Evolutionary conservation across 2,329 filamentous ascomycete species (phyloP).

Genomic region (Sphaerulina vaccinii): DNA sequence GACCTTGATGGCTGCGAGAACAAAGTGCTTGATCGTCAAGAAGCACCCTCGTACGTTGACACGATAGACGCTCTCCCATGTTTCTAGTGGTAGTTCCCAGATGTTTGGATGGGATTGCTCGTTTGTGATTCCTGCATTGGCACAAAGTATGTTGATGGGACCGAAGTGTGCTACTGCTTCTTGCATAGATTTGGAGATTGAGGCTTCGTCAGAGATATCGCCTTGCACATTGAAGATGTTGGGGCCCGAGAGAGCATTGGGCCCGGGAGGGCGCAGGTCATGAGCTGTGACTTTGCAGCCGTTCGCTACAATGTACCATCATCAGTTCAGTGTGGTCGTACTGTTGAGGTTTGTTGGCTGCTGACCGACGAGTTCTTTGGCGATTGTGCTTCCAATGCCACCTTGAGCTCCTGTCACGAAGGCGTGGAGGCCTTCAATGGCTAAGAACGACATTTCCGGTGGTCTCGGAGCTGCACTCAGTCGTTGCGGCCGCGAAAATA

Average conservation of each 20-base stretch:
- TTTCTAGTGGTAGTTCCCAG: constrained; percentile 53
- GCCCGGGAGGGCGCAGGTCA: constrained; percentile 44
- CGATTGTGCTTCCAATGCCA: constrained; percentile 52
- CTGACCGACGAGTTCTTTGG: constrained; percentile 54
- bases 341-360: constrained; percentile 19
- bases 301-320: constrained; percentile 40
- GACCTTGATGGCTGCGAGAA: constrained; percentile 43
- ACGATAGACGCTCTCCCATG: constrained; percentile 54
- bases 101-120: constrained; percentile 50
- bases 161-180: constrained; percentile 47
- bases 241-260: constrained; percentile 33
- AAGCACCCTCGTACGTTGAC: constrained; percentile 55
- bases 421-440: constrained; percentile 51
- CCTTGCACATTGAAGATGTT: constrained; percentile 47
- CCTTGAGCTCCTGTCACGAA: constrained; percentile 56
- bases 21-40: constrained; percentile 57
- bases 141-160: constrained; percentile 54
- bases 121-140: constrained; percentile 55
- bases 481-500: not conserved
- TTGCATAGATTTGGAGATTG: constrained; percentile 43
- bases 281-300: constrained; percentile 57
- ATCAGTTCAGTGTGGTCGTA: constrained; percentile 11
- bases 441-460: constrained; percentile 48
- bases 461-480: not conserved
- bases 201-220: constrained; percentile 50